phyloP scores from a whole-genome alignment of 1,284 basidiomycete species.

The Hypsizygus ulmarius region DNA sequence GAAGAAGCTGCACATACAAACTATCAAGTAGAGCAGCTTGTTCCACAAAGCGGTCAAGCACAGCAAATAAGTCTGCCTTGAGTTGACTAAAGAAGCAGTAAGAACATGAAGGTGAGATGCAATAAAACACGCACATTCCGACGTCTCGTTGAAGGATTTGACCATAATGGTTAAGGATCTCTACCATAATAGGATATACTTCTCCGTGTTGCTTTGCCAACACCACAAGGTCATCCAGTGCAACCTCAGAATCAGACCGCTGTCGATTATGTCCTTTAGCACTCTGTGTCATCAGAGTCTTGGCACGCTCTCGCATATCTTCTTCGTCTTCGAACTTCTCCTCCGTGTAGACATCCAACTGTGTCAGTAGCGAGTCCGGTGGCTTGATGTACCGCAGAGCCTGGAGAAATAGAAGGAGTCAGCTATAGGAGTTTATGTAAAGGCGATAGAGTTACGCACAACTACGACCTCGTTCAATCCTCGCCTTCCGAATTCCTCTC shows the following conservation, averaged over 20 bases:
- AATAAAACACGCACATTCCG: slow-evolving; percentile 48
- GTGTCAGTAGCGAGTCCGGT: slow-evolving; percentile 33
- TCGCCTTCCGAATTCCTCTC: slow-evolving; percentile 78
- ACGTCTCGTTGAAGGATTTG: slow-evolving; percentile 59
- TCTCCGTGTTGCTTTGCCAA: slow-evolving; percentile 56
- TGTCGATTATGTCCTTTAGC: slow-evolving; percentile 34
- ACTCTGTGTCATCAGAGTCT: slow-evolving; percentile 39
- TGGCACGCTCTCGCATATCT: slow-evolving; percentile 68
- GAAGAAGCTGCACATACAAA: slow-evolving; percentile 44
- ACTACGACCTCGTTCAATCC: slow-evolving; percentile 83
- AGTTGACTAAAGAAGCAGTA: slow-evolving; percentile 43
- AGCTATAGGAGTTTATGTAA: slow-evolving; percentile 37
- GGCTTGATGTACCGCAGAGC: slow-evolving; percentile 20
- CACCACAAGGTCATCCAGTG: slow-evolving; percentile 55
- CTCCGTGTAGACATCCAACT: slow-evolving; percentile 80
- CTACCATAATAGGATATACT: slow-evolving; percentile 53
- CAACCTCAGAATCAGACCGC: slow-evolving; percentile 47
- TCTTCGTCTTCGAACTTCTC: slow-evolving; percentile 89
- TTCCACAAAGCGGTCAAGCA: slow-evolving; percentile 71
- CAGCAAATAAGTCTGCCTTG: slow-evolving; percentile 58
- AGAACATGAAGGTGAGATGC: too few relatives aligned
- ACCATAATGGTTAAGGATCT: slow-evolving; percentile 53
- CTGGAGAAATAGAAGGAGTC: slow-evolving; percentile 1
- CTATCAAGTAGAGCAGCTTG: slow-evolving; percentile 57
- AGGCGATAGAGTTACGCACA: slow-evolving; percentile 46